Evolutionary conservation across 352 stramenopile species (phyloP), one percentile per base, ranked within the genome.

Genomic region (Pythium phragmiticola): DNA sequence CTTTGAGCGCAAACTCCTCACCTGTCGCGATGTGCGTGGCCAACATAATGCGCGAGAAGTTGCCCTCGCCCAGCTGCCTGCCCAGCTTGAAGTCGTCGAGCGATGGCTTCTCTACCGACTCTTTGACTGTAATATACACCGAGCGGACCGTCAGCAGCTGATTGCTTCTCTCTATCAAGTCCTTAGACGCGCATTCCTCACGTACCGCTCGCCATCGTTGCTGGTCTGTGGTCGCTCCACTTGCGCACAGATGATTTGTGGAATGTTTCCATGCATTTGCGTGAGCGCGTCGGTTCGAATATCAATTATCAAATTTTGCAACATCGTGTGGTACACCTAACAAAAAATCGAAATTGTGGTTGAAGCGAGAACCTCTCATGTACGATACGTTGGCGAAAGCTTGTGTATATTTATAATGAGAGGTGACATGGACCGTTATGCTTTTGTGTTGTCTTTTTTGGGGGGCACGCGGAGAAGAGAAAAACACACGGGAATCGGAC

Each of bases 1-100:
- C 86, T 76, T 99, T 99, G 33, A 99, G 77, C 2, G 97, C 97
- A 77, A 98, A 99, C 23, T 59, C 63, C 73, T 98, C 92, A 33
- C 79, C 66, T 7, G 94, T 98, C 0, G 80, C 73, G 61, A 90
- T 96, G 78, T 98, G 94, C 36, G 74, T 89, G 13, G 75, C 82
- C 39, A 91, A 69, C 37, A 98, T 75, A 52, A 99, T 97, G 43
- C 91, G 90, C 43, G 89, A 98, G 76, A 99, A 99, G 73, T 99
- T 99, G 43, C 97, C 97, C 48, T 93, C 80, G 42, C 87, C 87
- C 12, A 95, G 66, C 36, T 73, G 51, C 46, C 60, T 68, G 13
- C 78, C 82, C 23, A 93, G 66, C 56, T 57, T 73, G 62, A 95
- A 95, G 45, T 94, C 80, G n/a, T 77, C 64, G 62, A 92, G 89